Conservation (phyloP, 805 yeast species). For the Starmerella potacharoeniae region DNA sequence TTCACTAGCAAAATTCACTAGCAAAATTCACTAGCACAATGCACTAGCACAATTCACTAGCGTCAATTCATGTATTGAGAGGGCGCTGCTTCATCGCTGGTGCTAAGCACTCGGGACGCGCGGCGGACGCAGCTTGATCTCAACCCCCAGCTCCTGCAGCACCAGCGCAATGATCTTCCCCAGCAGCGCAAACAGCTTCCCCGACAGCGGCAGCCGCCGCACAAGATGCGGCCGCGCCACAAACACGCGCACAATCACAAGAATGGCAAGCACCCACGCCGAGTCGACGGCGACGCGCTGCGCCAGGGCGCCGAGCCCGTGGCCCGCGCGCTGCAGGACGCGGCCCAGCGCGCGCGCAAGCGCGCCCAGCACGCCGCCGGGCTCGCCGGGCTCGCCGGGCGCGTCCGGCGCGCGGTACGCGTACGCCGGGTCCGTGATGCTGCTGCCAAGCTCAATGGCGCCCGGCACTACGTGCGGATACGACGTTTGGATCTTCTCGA, state of each 20-base stretch:
- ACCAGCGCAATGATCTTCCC: conserved; percentile 20
- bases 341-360: neutral
- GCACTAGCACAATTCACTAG: too few relatives aligned
- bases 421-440: neutral
- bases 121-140: conserved; percentile 8
- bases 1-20: too few relatives aligned
- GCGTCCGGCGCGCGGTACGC: neutral
- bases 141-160: conserved; percentile 22
- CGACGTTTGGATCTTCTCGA: conserved; percentile 13
- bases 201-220: conserved; percentile 14
- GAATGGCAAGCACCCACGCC: conserved; percentile 10
- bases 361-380: neutral
- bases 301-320: conserved; percentile 5
- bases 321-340: neutral
- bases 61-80: too few relatives aligned
- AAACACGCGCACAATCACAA: conserved; percentile 15
- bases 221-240: conserved; percentile 15
- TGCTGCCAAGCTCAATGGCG: conserved; percentile 4
- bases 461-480: conserved; percentile 19
- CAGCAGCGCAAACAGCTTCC: conserved; percentile 8
- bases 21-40: too few relatives aligned
- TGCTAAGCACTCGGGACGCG: neutral
- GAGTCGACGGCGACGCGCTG: conserved; percentile 16
- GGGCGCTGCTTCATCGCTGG: too few relatives aligned
- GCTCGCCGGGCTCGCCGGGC: neutral